These are phyloP conservation scores for Lactarius hengduanensis DNA, from an alignment of 768 basidiomycete genomes.

Conservation along the genomic window DNA sequence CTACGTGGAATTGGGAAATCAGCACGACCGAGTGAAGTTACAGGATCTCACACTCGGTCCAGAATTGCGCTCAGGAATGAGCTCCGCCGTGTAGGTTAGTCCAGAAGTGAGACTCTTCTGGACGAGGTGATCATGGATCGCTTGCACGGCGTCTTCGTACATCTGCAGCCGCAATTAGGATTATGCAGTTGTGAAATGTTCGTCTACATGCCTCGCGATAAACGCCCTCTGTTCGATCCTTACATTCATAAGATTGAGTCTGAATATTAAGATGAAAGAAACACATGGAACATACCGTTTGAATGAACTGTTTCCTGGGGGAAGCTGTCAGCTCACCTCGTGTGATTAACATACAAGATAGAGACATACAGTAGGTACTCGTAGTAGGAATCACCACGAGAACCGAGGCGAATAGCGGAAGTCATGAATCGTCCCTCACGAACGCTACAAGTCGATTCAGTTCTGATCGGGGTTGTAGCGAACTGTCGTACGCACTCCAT, in stretches of 20 bases:
- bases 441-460: conserved; percentile 39
- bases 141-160: conserved; percentile 85
- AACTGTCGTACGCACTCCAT: conserved; percentile 52
- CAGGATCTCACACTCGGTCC: conserved; percentile 36
- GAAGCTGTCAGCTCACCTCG: conserved; percentile 21
- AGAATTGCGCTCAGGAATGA: conserved; percentile 54
- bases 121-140: conserved; percentile 73
- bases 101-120: conserved; percentile 55
- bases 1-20: conserved; percentile 37
- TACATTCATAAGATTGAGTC: conserved; percentile 19
- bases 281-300: conserved; percentile 47
- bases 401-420: conserved; percentile 84
- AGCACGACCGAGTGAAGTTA: background rate
- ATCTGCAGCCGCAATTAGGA: conserved; percentile 49
- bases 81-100: conserved; percentile 79
- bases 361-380: conserved; percentile 75
- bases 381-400: conserved; percentile 91
- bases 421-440: conserved; percentile 52
- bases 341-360: conserved; percentile 12
- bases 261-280: background rate
- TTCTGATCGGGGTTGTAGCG: background rate
- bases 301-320: conserved; percentile 69
- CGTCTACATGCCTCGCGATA: conserved; percentile 64
- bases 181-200: conserved; percentile 6
- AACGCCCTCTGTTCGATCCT: conserved; percentile 72